phyloP scores from a whole-genome alignment of 2,329 filamentous ascomycete genomes.

The Ophiobolus disseminans region DNA sequence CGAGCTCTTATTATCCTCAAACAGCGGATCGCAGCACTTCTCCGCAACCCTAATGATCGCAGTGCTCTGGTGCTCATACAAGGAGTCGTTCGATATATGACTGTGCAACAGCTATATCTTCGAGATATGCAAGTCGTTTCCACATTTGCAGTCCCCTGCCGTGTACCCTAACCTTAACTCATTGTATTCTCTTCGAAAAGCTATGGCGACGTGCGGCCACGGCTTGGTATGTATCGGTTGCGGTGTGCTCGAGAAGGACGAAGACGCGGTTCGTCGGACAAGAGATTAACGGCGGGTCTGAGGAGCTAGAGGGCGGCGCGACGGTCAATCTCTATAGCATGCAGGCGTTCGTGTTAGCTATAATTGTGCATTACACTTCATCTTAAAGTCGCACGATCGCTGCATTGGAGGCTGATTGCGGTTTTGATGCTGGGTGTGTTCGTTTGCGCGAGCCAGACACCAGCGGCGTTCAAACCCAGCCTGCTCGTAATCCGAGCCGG shows the following conservation, averaged over 20 bases:
- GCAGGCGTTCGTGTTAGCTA: conserved; percentile 11
- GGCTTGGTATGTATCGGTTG: conserved; percentile 10
- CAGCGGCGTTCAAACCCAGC: neutral
- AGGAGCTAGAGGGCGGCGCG: conserved; percentile 11
- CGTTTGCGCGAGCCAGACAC: conserved; percentile 1
- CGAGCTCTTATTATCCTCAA: no score
- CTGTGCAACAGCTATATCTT: no score
- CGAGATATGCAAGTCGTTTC: no score
- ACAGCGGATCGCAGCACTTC: no score
- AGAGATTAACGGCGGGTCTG: conserved; percentile 10
- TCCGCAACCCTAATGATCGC: no score
- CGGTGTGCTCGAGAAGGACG: conserved; percentile 15
- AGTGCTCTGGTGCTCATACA: no score
- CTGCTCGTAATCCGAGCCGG: conserved; percentile 9
- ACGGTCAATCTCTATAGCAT: conserved; percentile 11
- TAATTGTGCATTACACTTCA: conserved; percentile 2
- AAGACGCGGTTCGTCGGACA: conserved; percentile 12
- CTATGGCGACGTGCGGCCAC: no score
- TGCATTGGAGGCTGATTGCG: conserved; percentile 1
- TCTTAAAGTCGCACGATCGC: neutral
- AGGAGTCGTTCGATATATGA: no score
- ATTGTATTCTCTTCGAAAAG: no score
- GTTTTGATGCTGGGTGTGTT: neutral
- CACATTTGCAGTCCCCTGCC: no score
- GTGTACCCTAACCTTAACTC: no score